Conservation (phyloP, 352 stramenopile genomes). For the Halophytophthora polymorphica region DNA sequence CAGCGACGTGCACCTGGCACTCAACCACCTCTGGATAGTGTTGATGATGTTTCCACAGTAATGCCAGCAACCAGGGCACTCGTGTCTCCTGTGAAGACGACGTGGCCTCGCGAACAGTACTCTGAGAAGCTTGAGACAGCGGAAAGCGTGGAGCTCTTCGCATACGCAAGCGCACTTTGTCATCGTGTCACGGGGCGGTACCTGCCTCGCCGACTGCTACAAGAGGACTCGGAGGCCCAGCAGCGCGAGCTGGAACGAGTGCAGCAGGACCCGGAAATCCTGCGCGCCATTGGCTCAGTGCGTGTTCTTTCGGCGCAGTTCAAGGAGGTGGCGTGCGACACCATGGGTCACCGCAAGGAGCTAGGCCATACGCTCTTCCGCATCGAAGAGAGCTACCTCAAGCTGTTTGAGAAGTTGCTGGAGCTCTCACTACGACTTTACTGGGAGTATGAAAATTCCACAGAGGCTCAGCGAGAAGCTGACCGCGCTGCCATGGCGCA, state of each 20-base stretch:
- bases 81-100: background rate
- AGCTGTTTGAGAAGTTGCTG: constrained; percentile 75
- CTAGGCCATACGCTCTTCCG: constrained; percentile 61
- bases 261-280: constrained; percentile 53
- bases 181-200: constrained; percentile 65
- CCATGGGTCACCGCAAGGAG: constrained; percentile 62
- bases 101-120: constrained; percentile 23
- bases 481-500: constrained; percentile 40
- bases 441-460: constrained; percentile 63
- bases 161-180: constrained; percentile 63
- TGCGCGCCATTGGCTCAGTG: constrained; percentile 49
- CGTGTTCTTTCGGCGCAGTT: constrained; percentile 61
- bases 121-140: constrained; percentile 33
- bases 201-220: constrained; percentile 40
- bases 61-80: constrained; percentile 1
- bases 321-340: constrained; percentile 56
- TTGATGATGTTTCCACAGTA: constrained; percentile 1
- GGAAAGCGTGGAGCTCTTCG: constrained; percentile 67
- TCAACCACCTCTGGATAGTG: background rate
- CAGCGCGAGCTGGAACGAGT: constrained; percentile 54
- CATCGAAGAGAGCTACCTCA: constrained; percentile 74
- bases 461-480: constrained; percentile 38
- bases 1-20: constrained; percentile 5
- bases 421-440: constrained; percentile 70
- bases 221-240: constrained; percentile 42